Evolutionary conservation across 108 stramenopile species (phyloP).

Genomic region (Schizochytrium sp.): DNA sequence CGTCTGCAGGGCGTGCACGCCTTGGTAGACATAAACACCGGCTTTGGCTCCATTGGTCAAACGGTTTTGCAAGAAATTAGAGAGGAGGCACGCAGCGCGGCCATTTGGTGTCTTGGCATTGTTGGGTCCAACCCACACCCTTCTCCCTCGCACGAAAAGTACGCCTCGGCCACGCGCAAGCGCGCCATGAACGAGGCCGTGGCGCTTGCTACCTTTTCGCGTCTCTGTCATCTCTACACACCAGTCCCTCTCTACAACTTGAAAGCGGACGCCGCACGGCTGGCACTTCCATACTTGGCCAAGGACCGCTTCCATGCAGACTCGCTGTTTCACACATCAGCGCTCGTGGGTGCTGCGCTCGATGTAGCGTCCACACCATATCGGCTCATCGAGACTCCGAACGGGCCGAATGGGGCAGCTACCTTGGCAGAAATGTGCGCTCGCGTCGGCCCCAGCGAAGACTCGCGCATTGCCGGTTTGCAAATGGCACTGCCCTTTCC

Average conservation of each 20-base stretch:
- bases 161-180: background rate
- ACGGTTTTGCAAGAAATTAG: background rate
- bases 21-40: background rate
- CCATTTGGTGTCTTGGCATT: background rate
- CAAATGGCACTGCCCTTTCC: background rate
- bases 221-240: background rate
- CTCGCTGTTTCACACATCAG: background rate
- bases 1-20: slow-evolving; percentile 15
- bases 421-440: background rate
- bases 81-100: background rate
- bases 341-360: background rate
- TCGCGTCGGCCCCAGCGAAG: background rate
- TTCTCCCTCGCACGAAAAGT: background rate
- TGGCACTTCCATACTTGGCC: background rate
- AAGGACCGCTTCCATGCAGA: background rate
- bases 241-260: background rate
- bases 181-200: background rate
- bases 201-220: background rate
- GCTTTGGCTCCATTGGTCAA: background rate
- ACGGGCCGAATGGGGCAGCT: background rate
- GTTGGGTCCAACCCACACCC: background rate
- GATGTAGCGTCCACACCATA: background rate
- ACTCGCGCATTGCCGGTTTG: background rate
- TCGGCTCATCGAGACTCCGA: background rate
- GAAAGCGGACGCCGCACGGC: background rate